Evolutionary conservation across 768 basidiomycete genomes (phyloP).

Genomic region (Lactarius akahatsu): DNA sequence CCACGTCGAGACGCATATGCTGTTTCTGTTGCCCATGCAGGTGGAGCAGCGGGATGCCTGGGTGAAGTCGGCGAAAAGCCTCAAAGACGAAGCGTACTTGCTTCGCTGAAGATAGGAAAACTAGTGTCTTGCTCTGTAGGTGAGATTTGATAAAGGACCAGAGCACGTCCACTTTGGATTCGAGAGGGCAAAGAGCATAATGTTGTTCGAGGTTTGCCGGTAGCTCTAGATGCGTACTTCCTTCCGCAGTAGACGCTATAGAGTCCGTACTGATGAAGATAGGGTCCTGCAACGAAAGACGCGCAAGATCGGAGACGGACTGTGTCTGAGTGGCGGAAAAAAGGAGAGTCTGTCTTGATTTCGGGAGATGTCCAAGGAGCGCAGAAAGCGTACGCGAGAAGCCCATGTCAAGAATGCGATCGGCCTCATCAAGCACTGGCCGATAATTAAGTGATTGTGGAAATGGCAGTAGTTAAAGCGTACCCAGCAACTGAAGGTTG

Average conservation of each 20-base stretch:
- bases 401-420: conserved; percentile 95
- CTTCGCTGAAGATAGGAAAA: conserved; percentile 93
- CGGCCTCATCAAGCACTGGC: conserved; percentile 93
- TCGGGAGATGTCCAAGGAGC: conserved; percentile 87
- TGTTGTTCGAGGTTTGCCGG: conserved; percentile 85
- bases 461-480: conserved; percentile 33
- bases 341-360: conserved; percentile 88
- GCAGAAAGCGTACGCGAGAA: conserved; percentile 88
- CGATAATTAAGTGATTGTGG: background rate
- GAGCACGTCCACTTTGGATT: conserved; percentile 85
- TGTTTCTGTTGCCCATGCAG: conserved; percentile 98
- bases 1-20: conserved; percentile 79
- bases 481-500: conserved; percentile 88
- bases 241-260: conserved; percentile 38
- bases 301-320: conserved; percentile 83
- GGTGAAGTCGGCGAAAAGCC: conserved; percentile 93
- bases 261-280: conserved; percentile 63
- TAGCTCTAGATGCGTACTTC: conserved; percentile 49
- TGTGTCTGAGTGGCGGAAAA: conserved; percentile 97
- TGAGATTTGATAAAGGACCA: conserved; percentile 97
- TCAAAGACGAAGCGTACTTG: conserved; percentile 97
- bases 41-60: conserved; percentile 89
- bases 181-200: conserved; percentile 79
- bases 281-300: conserved; percentile 84
- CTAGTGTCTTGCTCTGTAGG: conserved; percentile 84